These are phyloP conservation scores for Spiromastix sp. DNA, from an alignment of 2,329 filamentous ascomycete species.

Conservation along the genomic window DNA sequence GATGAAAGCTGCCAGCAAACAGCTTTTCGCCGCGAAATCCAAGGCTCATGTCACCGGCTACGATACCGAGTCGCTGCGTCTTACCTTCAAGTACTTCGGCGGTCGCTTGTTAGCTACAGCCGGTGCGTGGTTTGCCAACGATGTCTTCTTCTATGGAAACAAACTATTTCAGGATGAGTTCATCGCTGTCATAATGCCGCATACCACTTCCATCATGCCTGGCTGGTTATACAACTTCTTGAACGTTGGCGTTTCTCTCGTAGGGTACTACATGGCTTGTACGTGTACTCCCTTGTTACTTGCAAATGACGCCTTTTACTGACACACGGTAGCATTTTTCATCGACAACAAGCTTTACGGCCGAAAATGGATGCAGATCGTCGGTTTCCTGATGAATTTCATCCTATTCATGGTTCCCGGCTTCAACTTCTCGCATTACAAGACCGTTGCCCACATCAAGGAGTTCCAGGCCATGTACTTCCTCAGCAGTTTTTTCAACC, in stretches of 20 bases:
- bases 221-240: slow-evolving; percentile 87
- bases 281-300: slow-evolving; percentile 5
- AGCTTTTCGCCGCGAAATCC: slow-evolving; percentile 73
- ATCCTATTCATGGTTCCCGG: slow-evolving; percentile 86
- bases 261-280: slow-evolving; percentile 79
- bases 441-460: slow-evolving; percentile 57
- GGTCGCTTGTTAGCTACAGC: slow-evolving; percentile 78
- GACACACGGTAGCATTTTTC: slow-evolving; percentile 44
- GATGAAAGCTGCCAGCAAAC: slow-evolving; percentile 80
- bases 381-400: slow-evolving; percentile 89
- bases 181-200: slow-evolving; percentile 67
- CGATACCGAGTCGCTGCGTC: slow-evolving; percentile 69
- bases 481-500: slow-evolving; percentile 96
- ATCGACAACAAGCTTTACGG: slow-evolving; percentile 97
- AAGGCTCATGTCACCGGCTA: slow-evolving; percentile 84
- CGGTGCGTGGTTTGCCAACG: slow-evolving; percentile 88
- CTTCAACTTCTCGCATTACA: slow-evolving; percentile 82
- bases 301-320: not conserved
- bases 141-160: slow-evolving; percentile 99
- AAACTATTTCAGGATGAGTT: slow-evolving; percentile 93
- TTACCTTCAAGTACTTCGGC: slow-evolving; percentile 75
- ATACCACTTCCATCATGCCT: slow-evolving; percentile 64
- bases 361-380: slow-evolving; percentile 89
- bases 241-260: slow-evolving; percentile 78
- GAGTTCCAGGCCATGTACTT: slow-evolving; percentile 99